Conservation (phyloP, 176 grass and related monocot genomes). For the Alloteropsis semialata region DNA sequence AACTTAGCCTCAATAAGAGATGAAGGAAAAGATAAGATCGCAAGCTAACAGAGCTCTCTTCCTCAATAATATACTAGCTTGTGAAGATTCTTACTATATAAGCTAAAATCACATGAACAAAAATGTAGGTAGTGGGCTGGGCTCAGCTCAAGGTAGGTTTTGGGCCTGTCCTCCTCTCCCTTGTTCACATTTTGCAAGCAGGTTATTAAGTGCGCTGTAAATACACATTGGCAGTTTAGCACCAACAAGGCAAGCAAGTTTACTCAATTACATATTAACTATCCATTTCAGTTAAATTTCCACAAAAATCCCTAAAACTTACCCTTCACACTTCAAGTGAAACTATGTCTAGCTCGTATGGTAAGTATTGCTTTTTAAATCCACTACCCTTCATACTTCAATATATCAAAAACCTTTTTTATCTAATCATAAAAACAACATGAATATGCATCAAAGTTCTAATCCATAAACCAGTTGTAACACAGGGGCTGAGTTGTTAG, state of each 20-base stretch:
- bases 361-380: background rate
- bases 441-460: background rate
- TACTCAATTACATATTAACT: background rate
- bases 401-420: background rate
- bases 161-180: background rate
- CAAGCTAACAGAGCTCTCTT: background rate
- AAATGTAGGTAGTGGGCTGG: background rate
- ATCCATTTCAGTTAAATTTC: background rate
- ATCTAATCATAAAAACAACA: background rate
- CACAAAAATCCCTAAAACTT: background rate
- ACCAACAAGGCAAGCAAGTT: background rate
- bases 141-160: background rate
- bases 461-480: background rate
- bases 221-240: background rate
- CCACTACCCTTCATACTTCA: conserved; percentile 3
- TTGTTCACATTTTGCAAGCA: conserved; percentile 2
- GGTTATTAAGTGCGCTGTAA: background rate
- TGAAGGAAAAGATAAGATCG: background rate
- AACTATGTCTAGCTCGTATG: background rate
- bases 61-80: background rate
- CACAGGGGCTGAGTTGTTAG: background rate
- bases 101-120: conserved; percentile 5
- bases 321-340: background rate
- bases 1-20: conserved; percentile 13
- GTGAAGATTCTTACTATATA: background rate